Percentiles rank a stretch among this genome's conserved stretches.
Evolutionary conservation across 495 filamentous ascomycete genomes (phyloP).

Genomic region (Daldinia vernicosa): DNA sequence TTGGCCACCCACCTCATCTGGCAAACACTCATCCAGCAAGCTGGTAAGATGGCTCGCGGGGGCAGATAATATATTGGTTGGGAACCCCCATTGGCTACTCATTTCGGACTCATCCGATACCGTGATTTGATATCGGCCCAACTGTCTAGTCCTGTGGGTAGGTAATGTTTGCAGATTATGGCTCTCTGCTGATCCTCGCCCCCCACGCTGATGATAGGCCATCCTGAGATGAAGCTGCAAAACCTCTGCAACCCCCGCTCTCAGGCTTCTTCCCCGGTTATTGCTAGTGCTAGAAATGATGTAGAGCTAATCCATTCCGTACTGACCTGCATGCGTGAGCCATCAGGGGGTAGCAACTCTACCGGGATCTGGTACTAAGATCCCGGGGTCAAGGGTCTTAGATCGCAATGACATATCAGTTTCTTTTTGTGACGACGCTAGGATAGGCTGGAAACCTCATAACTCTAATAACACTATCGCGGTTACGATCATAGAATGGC

Average conservation of each 20-base stretch:
- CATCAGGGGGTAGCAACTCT: constrained; percentile 24
- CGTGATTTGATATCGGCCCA: constrained; percentile 16
- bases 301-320: constrained; percentile 18
- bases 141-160: constrained; percentile 15
- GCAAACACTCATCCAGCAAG: constrained; percentile 17
- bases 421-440: constrained; percentile 3
- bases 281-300: constrained; percentile 3
- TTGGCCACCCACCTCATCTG: constrained; percentile 14
- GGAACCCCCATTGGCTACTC: constrained; percentile 8
- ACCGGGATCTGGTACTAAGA: constrained; percentile 12
- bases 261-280: background rate
- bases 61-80: constrained; percentile 7
- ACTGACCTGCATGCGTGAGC: constrained; percentile 11
- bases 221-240: constrained; percentile 15
- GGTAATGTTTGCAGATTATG: constrained; percentile 22
- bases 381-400: constrained; percentile 31
- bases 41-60: constrained; percentile 9
- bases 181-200: constrained; percentile 11
- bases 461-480: constrained; percentile 8
- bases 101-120: constrained; percentile 29
- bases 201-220: constrained; percentile 24
- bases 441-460: constrained; percentile 4
- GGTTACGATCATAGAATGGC: background rate
- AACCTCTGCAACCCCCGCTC: constrained; percentile 14
- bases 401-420: constrained; percentile 32